phyloP scores from a whole-genome alignment of 2,329 filamentous ascomycete species.

The Stagonosporopsis cucurbitacearum region DNA sequence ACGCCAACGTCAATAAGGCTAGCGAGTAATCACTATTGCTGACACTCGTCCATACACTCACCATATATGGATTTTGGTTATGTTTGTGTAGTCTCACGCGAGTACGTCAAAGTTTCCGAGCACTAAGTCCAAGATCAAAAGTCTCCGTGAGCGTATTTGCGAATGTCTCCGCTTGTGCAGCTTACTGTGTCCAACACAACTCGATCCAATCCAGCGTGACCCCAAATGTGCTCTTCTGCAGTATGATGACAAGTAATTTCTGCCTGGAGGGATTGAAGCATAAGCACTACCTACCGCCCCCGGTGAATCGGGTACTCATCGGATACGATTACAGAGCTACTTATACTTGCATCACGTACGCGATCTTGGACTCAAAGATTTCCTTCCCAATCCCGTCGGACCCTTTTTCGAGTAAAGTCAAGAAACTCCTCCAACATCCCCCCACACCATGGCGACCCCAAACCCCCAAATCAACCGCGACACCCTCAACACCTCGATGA shows the following conservation, averaged over 20 bases:
- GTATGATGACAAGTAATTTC: neutral
- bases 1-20: neutral
- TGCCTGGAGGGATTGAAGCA: neutral
- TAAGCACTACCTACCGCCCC: neutral
- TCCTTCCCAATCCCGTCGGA: neutral
- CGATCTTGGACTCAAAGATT: too few species aligned
- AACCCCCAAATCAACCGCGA: neutral
- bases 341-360: neutral
- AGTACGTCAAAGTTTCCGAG: neutral
- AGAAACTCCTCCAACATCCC: neutral
- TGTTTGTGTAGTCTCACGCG: neutral
- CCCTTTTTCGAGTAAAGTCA: neutral
- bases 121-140: neutral
- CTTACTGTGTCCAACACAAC: neutral
- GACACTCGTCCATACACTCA: neutral
- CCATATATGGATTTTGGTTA: neutral
- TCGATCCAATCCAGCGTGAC: neutral
- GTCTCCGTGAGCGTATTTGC: neutral
- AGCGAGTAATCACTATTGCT: neutral
- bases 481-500: neutral
- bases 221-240: neutral
- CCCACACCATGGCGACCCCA: neutral
- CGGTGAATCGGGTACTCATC: neutral
- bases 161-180: neutral
- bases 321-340: neutral